Base-by-base conservation (phyloP, 805 yeast species). In the Citeromyces matritensis region DNA sequence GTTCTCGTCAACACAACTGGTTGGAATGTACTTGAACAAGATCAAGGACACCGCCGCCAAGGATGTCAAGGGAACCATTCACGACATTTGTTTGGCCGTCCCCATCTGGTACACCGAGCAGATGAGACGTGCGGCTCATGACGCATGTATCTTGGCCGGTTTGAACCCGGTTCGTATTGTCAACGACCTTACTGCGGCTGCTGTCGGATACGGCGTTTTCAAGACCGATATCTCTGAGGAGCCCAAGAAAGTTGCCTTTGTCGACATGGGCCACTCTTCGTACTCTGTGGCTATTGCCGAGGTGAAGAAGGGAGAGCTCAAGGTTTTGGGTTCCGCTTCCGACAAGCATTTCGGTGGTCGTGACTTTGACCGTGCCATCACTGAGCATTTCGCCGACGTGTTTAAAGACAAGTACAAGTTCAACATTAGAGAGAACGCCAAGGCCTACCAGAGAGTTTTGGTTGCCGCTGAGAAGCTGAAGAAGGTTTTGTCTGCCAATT, bases 331-430 rank as follows among this genome's bases (percentile, higher is more conserved):
- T 45, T 71, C 94, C 39, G 94, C 94, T 47, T 80, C 73, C 54
- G 94, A 86, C 65, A 83, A 83, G 63, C 83, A 83, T 64, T 91
- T 91, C 49, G 99, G 99, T 70, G 98, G 99, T 60, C 79, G 99
- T 64, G 84, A 85, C 57, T 76, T 91, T 40, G 98, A 91, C 63
- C 67, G 65, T 49, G 95, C 95, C 39, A 82, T 91, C 47, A 86
- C 97, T 44, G 75, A 84, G 59, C 91, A 84, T 60, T 85, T 91
- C 50, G 95, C 95, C 47, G 79, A 80, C 44, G 94, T 85, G 58
- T 85, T 91, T 69, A 73, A 77, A 60, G 63, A 63, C 35, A 91
- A 91, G 64, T 85, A 82, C 73, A 85, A 88, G 72, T 84, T 91
- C 51, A 94, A 91, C 50, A 79, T 91, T 47, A 68, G 73, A 52